Evolutionary conservation across 2,329 filamentous ascomycete genomes (phyloP).

Genomic region (Coniochaeta prunicola): DNA sequence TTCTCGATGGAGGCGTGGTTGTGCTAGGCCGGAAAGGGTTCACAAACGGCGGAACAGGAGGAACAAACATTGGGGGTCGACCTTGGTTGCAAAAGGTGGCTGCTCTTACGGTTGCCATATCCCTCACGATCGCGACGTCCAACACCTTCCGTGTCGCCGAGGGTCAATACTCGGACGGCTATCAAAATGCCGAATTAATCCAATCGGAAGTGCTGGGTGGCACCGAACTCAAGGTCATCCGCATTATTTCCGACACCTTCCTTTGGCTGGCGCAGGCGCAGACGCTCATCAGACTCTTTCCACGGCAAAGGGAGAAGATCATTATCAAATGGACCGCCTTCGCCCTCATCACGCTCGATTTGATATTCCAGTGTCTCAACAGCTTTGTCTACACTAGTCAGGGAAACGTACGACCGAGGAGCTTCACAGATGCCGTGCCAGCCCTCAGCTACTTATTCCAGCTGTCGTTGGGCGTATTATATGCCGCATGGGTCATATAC

Average conservation of each 20-base stretch:
- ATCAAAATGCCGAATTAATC: slow-evolving; percentile 70
- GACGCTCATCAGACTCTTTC: slow-evolving; percentile 90
- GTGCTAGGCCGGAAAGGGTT: slow-evolving; percentile 77
- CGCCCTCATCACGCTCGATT: slow-evolving; percentile 82
- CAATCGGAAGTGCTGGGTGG: slow-evolving; percentile 76
- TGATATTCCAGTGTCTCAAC: slow-evolving; percentile 86
- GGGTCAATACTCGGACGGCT: slow-evolving; percentile 69
- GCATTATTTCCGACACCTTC: slow-evolving; percentile 92
- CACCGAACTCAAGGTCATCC: slow-evolving; percentile 79
- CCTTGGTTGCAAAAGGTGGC: slow-evolving; percentile 90
- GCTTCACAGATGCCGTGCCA: slow-evolving; percentile 84
- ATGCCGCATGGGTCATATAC: slow-evolving; percentile 90
- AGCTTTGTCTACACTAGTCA: slow-evolving; percentile 59
- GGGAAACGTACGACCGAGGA: slow-evolving; percentile 55
- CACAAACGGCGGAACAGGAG: slow-evolving; percentile 70
- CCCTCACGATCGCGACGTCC: slow-evolving; percentile 85
- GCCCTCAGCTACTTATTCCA: slow-evolving; percentile 89
- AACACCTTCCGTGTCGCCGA: slow-evolving; percentile 85
- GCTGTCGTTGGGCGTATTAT: slow-evolving; percentile 75
- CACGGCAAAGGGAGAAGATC: slow-evolving; percentile 92
- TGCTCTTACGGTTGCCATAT: slow-evolving; percentile 67
- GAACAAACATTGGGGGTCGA: slow-evolving; percentile 81
- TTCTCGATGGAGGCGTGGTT: slow-evolving; percentile 77
- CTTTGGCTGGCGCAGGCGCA: slow-evolving; percentile 97
- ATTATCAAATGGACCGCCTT: slow-evolving; percentile 99